These are phyloP conservation scores for Candida freyschussii DNA, from an alignment of 1,139 yeast genomes.

Conservation along the genomic window DNA sequence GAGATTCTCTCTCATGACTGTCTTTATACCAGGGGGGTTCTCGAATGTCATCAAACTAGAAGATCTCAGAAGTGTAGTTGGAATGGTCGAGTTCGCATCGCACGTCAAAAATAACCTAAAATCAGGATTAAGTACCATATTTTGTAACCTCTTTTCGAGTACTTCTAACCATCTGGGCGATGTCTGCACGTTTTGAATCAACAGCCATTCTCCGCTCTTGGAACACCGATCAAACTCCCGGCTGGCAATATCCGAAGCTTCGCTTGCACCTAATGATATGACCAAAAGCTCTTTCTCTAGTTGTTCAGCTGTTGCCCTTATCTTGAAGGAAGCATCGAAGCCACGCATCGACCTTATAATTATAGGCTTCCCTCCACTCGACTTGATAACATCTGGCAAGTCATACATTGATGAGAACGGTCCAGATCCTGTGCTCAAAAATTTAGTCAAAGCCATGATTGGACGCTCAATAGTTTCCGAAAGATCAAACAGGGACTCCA, in stretches of 20 bases:
- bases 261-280: slow-evolving; percentile 74
- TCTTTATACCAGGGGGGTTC: slow-evolving; percentile 55
- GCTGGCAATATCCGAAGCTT: slow-evolving; percentile 56
- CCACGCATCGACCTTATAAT: slow-evolving; percentile 59
- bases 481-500: slow-evolving; percentile 3
- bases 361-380: slow-evolving; percentile 24
- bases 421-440: slow-evolving; percentile 14
- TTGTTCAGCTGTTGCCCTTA: slow-evolving; percentile 41
- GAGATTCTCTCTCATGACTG: slow-evolving; percentile 38
- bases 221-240: slow-evolving; percentile 44
- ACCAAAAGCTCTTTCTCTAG: slow-evolving; percentile 20
- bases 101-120: slow-evolving; percentile 62
- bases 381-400: slow-evolving; percentile 9
- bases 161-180: slow-evolving; percentile 58
- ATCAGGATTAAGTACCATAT: slow-evolving; percentile 24
- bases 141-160: slow-evolving; percentile 43
- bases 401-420: slow-evolving; percentile 19
- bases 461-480: slow-evolving; percentile 4
- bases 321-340: slow-evolving; percentile 58
- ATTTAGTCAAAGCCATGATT: slow-evolving; percentile 4
- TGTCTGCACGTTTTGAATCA: slow-evolving; percentile 76
- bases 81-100: slow-evolving; percentile 44
- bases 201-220: slow-evolving; percentile 56
- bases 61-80: slow-evolving; percentile 48
- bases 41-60: slow-evolving; percentile 57